Evolutionary conservation across 495 filamentous ascomycete genomes (phyloP), one percentile per base, ranked within the genome.

Genomic region (Penicillium egyptiacum): DNA sequence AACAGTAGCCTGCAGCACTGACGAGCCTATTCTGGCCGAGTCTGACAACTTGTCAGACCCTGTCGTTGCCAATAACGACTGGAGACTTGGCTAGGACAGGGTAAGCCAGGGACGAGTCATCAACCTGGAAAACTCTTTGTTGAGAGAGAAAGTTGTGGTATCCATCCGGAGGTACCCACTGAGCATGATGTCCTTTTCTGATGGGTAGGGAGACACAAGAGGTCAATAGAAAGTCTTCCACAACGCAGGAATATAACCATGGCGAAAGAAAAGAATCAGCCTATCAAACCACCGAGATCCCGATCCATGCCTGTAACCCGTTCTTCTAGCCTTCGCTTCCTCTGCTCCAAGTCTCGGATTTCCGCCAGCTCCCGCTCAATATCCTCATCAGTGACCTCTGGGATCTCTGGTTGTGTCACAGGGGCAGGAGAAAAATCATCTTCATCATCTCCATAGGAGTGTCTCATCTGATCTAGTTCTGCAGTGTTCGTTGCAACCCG

Each of bases 401-500:
- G 69, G 2, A 72, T 76, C 11, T 77, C 75, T 12, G 70, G 58
- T 3, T 80, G 79, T 5, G 80, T 73, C 5, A 79, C 73, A 3
- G 77, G 74, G 16, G 56, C 40, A n/a, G 55, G 50, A 2, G 70
- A 55, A 43, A 59, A 61, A 8, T 77, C 62, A 41, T 77, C 62
- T 49, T 75, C 70, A 9, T 75, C 61, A 20, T 70, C 72, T 7
- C 70, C 70, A 43, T 78, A 76, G 14, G 70, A 75, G 35, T 68
- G 80, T 63, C 94, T 92, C 78, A 95, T 86, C 45, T 81, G 75
- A 42, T 89, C 84, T 47, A 98, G 65, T 61, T 91, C 82, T 37
- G 82, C 81, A 12, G 86, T 78, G 70, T 97, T 94, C 60, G 86
- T 84, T 4, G 86, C 85, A 12, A 97, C 88, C 22, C 86, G 86